Percentiles rank a stretch among this genome's conserved stretches.
These are phyloP conservation scores for Colletotrichum falcatum DNA, from an alignment of 2,329 filamentous ascomycete species.

Conservation along the genomic window DNA sequence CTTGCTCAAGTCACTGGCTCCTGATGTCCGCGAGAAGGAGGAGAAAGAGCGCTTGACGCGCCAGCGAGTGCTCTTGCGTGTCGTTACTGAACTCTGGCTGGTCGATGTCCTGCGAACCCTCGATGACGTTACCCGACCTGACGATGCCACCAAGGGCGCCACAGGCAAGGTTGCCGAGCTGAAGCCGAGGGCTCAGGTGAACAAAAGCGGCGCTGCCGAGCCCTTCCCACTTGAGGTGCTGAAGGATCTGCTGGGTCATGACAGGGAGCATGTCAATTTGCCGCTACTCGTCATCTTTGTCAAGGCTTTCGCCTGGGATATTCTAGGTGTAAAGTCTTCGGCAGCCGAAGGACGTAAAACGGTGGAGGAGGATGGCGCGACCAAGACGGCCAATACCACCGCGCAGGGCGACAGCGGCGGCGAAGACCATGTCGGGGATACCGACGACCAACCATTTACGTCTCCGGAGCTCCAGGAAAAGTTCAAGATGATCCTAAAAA, in stretches of 20 bases:
- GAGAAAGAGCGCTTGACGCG: conserved; percentile 92
- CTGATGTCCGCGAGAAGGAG: conserved; percentile 90
- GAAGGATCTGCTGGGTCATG: conserved; percentile 94
- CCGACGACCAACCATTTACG: conserved; percentile 74
- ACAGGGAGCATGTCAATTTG: conserved; percentile 91
- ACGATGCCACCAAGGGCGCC: conserved; percentile 71
- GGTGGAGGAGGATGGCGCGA: conserved; percentile 83
- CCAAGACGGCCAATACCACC: conserved; percentile 54
- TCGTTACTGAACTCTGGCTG: conserved; percentile 97
- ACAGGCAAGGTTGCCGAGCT: conserved; percentile 72
- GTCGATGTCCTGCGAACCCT: conserved; percentile 88
- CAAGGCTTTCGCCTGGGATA: conserved; percentile 96
- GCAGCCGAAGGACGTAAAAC: conserved; percentile 84
- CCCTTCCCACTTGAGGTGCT: conserved; percentile 98
- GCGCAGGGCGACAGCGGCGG: conserved; percentile 15
- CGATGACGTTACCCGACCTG: conserved; percentile 71
- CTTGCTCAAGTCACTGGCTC: conserved; percentile 79
- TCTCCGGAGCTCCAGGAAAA: conserved; percentile 83
- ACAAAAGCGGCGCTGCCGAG: conserved; percentile 78
- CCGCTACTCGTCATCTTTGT: conserved; percentile 95
- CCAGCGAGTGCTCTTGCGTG: conserved; percentile 86
- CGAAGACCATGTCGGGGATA: conserved; percentile 52
- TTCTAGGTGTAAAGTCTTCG: conserved; percentile 81
- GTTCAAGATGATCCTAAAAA: conserved; percentile 85
- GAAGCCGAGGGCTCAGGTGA: conserved; percentile 67